A percentile compares a stretch with the other conserved stretches of the same genome.
These are phyloP conservation scores for Nepenthes gracilis DNA, from an alignment of 148 eudicot genomes.

Conservation along the genomic window DNA sequence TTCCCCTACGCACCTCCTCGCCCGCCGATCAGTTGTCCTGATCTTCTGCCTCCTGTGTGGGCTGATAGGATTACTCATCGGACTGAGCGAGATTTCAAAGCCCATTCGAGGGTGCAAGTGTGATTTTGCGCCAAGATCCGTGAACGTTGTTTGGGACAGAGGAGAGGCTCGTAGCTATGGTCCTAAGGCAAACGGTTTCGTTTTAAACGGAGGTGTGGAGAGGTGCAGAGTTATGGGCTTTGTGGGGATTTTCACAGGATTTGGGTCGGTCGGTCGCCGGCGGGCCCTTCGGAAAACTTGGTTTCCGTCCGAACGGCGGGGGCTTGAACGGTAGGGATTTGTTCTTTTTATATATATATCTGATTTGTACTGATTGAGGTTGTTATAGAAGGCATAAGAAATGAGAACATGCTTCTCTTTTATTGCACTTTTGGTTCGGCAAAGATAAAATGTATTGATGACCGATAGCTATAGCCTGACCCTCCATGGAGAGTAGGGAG, in stretches of 20 bases:
- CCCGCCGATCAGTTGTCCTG: slow-evolving; percentile 18
- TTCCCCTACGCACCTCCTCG: slow-evolving; percentile 6
- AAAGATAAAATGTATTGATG: too few species aligned
- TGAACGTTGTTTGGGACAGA: slow-evolving; percentile 44
- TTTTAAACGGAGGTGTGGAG: slow-evolving; percentile 11
- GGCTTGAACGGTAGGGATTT: slow-evolving; percentile 48
- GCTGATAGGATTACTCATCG: slow-evolving; percentile 21
- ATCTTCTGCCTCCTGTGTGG: slow-evolving; percentile 24
- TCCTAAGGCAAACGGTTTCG: background rate
- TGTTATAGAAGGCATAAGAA: too few species aligned
- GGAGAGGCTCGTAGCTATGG: slow-evolving; percentile 2
- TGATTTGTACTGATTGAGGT: too few species aligned
- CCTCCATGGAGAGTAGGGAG: too few species aligned
- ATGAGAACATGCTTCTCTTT: too few species aligned
- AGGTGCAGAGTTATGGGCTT: slow-evolving; percentile 88
- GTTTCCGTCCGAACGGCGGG: slow-evolving; percentile 75
- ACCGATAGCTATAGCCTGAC: too few species aligned
- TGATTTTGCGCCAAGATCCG: slow-evolving; percentile 21
- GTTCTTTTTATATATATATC: too few species aligned
- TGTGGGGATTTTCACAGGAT: slow-evolving; percentile 91
- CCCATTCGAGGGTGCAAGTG: slow-evolving; percentile 15
- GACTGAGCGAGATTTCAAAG: slow-evolving; percentile 16
- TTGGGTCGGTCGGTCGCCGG: slow-evolving; percentile 58
- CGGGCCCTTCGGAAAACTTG: slow-evolving; percentile 65
- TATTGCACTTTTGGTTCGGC: too few species aligned